These are phyloP conservation scores for Leptographium galeiforme DNA, from an alignment of 2,329 filamentous ascomycete genomes.

Conservation along the genomic window DNA sequence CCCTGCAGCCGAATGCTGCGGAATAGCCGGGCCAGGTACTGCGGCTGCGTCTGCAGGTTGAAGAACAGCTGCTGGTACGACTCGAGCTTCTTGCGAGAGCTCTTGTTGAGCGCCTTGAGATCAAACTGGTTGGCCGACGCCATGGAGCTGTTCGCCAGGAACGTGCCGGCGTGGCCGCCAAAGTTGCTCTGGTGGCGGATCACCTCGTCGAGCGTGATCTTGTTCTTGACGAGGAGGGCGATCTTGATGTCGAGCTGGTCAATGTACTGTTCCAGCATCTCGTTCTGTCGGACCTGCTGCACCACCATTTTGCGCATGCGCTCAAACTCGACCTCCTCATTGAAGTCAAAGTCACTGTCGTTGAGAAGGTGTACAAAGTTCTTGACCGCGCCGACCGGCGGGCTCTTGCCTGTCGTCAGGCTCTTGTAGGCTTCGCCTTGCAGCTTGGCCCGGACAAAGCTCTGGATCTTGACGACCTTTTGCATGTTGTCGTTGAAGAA, in stretches of 20 bases:
- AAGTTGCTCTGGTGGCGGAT: conserved; percentile 95
- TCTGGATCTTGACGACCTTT: conserved; percentile 97
- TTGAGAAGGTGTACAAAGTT: conserved; percentile 96
- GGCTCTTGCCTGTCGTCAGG: conserved; percentile 89
- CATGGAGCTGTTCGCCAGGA: conserved; percentile 80
- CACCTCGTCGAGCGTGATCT: conserved; percentile 96
- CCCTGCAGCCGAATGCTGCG: conserved; percentile 69
- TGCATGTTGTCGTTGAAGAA: conserved; percentile 97
- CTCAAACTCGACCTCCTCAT: conserved; percentile 96
- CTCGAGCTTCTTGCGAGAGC: conserved; percentile 86
- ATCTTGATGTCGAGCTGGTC: conserved; percentile 99
- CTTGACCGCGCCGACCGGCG: conserved; percentile 91
- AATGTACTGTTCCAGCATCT: conserved; percentile 94
- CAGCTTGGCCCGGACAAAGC: conserved; percentile 85
- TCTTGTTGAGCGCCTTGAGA: conserved; percentile 93
- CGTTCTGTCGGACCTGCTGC: conserved; percentile 92
- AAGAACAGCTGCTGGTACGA: conserved; percentile 98
- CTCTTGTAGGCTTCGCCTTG: conserved; percentile 98
- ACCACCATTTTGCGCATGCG: conserved; percentile 89
- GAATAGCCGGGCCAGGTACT: conserved; percentile 85
- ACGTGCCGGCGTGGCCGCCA: conserved; percentile 63
- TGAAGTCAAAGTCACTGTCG: conserved; percentile 97
- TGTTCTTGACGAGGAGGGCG: conserved; percentile 95
- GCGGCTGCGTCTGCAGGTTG: conserved; percentile 87
- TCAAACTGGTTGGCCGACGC: conserved; percentile 87